Conservation (phyloP, 805 yeast species). For the Cyberlindnera euphorbiae region DNA sequence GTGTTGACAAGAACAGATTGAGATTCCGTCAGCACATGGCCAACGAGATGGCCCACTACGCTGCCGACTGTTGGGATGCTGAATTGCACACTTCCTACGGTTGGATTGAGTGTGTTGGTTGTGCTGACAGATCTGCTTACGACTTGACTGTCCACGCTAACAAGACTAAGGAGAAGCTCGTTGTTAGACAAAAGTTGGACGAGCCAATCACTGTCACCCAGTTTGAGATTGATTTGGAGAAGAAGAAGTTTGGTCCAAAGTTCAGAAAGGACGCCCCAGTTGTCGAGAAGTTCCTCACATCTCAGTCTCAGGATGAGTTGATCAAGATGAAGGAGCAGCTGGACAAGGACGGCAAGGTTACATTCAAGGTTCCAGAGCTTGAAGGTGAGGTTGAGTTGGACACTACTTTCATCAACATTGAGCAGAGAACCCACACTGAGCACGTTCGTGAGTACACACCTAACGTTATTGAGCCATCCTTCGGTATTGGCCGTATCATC, state of each 20-base stretch:
- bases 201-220: conserved; percentile 80
- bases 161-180: conserved; percentile 90
- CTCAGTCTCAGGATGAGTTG: conserved; percentile 80
- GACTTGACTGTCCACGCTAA: conserved; percentile 94
- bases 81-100: conserved; percentile 95
- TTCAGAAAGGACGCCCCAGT: conserved; percentile 96
- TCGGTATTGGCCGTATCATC: conserved; percentile 96
- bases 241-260: conserved; percentile 96
- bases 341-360: conserved; percentile 53
- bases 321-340: conserved; percentile 73
- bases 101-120: conserved; percentile 99
- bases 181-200: conserved; percentile 85
- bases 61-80: conserved; percentile 99
- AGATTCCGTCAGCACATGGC: conserved; percentile 98
- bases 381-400: conserved; percentile 64
- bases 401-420: conserved; percentile 65
- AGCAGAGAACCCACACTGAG: conserved; percentile 73
- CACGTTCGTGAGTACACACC: conserved; percentile 95
- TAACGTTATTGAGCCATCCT: conserved; percentile 97
- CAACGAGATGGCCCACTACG: conserved; percentile 99
- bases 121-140: conserved; percentile 98
- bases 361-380: conserved; percentile 62
- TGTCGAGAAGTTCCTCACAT: conserved; percentile 74
- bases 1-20: conserved; percentile 77
- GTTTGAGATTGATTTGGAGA: conserved; percentile 81